Percentiles rank a stretch among this genome's conserved stretches.
These are phyloP conservation scores for Persicaria tinctoria DNA, from an alignment of 148 eudicot species.

Conservation along the genomic window DNA sequence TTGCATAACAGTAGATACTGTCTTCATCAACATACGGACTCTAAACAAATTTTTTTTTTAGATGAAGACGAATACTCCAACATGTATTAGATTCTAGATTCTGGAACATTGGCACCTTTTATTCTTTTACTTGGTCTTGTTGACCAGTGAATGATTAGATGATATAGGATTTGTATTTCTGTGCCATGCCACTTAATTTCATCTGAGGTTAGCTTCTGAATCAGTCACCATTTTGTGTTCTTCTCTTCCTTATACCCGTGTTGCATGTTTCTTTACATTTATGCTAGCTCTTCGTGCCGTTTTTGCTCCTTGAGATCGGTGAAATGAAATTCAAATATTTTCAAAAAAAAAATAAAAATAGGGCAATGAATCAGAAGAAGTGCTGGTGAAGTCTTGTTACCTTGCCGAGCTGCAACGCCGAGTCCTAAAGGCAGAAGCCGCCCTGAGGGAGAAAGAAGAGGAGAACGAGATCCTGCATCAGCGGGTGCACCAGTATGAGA, in stretches of 20 bases:
- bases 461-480: slow-evolving; percentile 87
- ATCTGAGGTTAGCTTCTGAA: too few species aligned
- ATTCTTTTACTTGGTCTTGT: neutral
- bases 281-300: neutral
- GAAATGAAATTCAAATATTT: neutral
- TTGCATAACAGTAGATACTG: neutral
- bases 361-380: slow-evolving; percentile 69
- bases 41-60: neutral
- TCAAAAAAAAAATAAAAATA: slow-evolving; percentile 15
- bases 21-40: neutral
- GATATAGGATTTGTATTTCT: too few species aligned
- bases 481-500: slow-evolving; percentile 81
- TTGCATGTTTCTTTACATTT: too few species aligned
- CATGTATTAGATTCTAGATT: too few species aligned
- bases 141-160: neutral
- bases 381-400: slow-evolving; percentile 68
- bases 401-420: slow-evolving; percentile 90
- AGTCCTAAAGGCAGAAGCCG: slow-evolving; percentile 79
- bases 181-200: too few species aligned
- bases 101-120: too few species aligned
- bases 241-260: too few species aligned
- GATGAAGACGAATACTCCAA: too few species aligned
- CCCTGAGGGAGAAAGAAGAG: slow-evolving; percentile 75
- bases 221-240: too few species aligned
- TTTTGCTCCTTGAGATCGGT: neutral